phyloP scores from a whole-genome alignment of 768 basidiomycete species.

The Boletus reticuloceps region DNA sequence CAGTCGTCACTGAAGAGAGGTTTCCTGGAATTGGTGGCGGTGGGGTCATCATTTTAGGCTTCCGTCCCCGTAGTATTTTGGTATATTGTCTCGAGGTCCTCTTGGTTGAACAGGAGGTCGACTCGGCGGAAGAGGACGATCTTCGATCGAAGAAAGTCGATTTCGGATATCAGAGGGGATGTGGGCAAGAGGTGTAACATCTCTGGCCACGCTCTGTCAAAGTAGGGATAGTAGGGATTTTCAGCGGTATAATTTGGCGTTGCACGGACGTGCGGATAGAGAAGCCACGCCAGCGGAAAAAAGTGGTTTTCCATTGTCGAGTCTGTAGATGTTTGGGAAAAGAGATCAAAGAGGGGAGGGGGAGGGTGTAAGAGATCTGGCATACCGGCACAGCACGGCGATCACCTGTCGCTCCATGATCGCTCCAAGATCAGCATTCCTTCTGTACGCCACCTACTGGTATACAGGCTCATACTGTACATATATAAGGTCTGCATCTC shows the following conservation, averaged over 20 bases:
- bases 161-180: constrained; percentile 36
- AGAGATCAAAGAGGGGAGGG: too few relatives aligned
- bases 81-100: constrained; percentile 49
- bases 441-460: too few relatives aligned
- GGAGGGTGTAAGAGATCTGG: too few relatives aligned
- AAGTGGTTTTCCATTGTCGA: constrained; percentile 73
- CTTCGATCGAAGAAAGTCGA: constrained; percentile 48
- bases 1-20: constrained; percentile 55
- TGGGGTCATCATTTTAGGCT: constrained; percentile 11
- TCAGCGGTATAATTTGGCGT: constrained; percentile 35
- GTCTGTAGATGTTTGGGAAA: constrained; percentile 39
- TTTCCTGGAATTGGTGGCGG: constrained; percentile 14
- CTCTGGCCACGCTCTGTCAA: constrained; percentile 65
- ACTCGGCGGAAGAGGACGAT: constrained; percentile 63
- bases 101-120: constrained; percentile 52
- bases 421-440: too few relatives aligned
- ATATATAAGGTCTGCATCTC: too few relatives aligned
- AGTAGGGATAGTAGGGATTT: constrained; percentile 38
- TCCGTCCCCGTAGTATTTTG: constrained; percentile 14
- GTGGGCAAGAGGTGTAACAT: constrained; percentile 57
- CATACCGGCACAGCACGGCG: too few relatives aligned
- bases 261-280: constrained; percentile 62
- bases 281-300: constrained; percentile 65
- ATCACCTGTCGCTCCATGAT: too few relatives aligned
- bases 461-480: too few relatives aligned